Base-by-base conservation (phyloP, 2,329 filamentous ascomycete genomes). In the Ilyonectria robusta region DNA sequence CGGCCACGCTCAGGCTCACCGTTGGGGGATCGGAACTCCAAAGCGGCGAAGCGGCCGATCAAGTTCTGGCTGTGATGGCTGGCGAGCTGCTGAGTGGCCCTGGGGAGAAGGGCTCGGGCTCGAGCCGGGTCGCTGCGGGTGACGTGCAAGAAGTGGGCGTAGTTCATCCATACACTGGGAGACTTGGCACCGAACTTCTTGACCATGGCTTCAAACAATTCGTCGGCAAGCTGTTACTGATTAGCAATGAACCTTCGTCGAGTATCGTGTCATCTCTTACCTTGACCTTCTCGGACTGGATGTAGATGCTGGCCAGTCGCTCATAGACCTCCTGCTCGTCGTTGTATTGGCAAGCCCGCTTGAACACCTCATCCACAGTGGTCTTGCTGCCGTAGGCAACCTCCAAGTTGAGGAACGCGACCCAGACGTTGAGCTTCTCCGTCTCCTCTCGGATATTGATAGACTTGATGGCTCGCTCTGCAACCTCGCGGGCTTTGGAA, bases 351-450 rank as follows among this genome's bases (percentile, higher is more conserved):
- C 94, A 97, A 1, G 96, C 95, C 60, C 94, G 91, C 84, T 93
- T 95, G 86, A 99, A 98, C 8, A 94, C 90, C 33, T 93, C 91
- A 19, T 97, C 93, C 2, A 97, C 86, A 1, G 89, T 91, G 66
- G 96, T 93, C 65, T 96, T 92, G 72, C 88, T 93, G 68, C 94
- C 94, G 78, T 97, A 98, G 7, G 92, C 91, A 70, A 96, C 94
- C 82, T 99, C 96, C 74, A 99, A 84, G 84, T 99, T 98, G 75
- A 99, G 89, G 78, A 95, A 90, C 0, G 95, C 96, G 66, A 97
- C 91, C 97, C 96, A 99, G 59, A 98, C 90, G 79, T 98, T 97
- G 74, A 97, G 85, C 83, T 98, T 98, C 82, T 98, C 96, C 3
- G 91, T 90, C 79, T 97, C 93, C 79, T 98, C 94, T 29, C 93